These are phyloP conservation scores for Luzula sylvatica DNA, from an alignment of 176 grass and related monocot species.

Conservation along the genomic window DNA sequence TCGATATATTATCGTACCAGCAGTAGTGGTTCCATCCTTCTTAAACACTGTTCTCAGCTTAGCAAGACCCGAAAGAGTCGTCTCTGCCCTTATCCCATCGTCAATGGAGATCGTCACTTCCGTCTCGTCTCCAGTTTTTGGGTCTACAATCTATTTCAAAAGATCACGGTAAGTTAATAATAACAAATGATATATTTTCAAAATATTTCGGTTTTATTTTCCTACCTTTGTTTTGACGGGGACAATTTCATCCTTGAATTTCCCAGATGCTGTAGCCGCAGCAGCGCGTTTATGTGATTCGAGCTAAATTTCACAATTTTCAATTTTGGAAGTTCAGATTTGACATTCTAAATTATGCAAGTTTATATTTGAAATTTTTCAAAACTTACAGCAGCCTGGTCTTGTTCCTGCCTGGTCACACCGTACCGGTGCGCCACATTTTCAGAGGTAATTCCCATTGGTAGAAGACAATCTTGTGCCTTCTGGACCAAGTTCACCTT, in stretches of 20 bases:
- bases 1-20: slow-evolving; percentile 39
- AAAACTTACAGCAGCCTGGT: slow-evolving; percentile 82
- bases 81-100: slow-evolving; percentile 87
- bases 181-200: no score
- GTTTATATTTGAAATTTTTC: not conserved
- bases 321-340: no score
- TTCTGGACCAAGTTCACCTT: slow-evolving; percentile 68
- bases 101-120: slow-evolving; percentile 78
- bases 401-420: slow-evolving; percentile 84
- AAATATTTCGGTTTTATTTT: not conserved
- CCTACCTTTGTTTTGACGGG: slow-evolving; percentile 80
- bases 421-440: slow-evolving; percentile 83
- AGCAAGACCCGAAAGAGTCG: slow-evolving; percentile 44
- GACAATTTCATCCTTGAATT: slow-evolving; percentile 96
- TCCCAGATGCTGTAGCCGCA: slow-evolving; percentile 73
- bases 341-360: not conserved
- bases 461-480: slow-evolving; percentile 91
- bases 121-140: slow-evolving; percentile 90
- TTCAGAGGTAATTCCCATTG: slow-evolving; percentile 97
- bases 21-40: slow-evolving; percentile 92
- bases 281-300: slow-evolving; percentile 88
- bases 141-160: slow-evolving; percentile 55
- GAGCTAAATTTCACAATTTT: no score
- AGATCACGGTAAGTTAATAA: not conserved
- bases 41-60: slow-evolving; percentile 93